Base-by-base conservation (phyloP, 495 filamentous ascomycete species). In the Lichenothelia convexa region DNA sequence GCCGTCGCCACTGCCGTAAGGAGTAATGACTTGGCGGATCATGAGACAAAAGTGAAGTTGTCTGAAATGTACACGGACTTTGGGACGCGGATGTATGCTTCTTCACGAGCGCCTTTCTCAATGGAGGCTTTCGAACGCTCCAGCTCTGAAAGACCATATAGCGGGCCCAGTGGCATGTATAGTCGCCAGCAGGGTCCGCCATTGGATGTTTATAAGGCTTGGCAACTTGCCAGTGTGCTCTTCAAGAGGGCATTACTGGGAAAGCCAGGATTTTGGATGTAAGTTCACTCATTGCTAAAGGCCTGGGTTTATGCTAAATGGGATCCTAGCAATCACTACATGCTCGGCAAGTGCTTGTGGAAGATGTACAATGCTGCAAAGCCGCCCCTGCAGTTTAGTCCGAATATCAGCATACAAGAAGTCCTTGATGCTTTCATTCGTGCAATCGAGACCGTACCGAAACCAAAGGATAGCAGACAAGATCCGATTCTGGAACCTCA, bases 401-500 rank as follows among this genome's bases (percentile, higher is more conserved):
- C 69, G 48, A 48, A 71, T 13, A 34, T 46, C 18, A 26, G 39
- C 1, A 20, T 11, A 9, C 59, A 75, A 39, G 59, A 65, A 36
- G 67, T 93, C 8, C 46, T 91, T 17, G 63, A 72, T 29, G 63
- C 74, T n/a, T 66, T 92, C 27, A 66, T 77, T 15, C 71, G 70
- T 42, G 75, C 86, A 0, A 76, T 94, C 41, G 62, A 80, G 42
- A 65, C 71, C 3, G 67, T 91, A n/a, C 85, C 83, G 4, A 78
- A 82, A 45, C 79, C 76, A 16, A 77, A 69, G 35, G 76, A 89
- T 44, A 76, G 71, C 11, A 64, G 77, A 18, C 66, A 69, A 38
- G 83, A 95, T 41, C 85, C 82, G 0, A 79, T 91, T 16, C 70
- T 99, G 18, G 89, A 95, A 53, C 91, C 89, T 11, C 86, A 94